Conservation (phyloP, 495 filamentous ascomycete species). For the Terfezia claveryi region DNA sequence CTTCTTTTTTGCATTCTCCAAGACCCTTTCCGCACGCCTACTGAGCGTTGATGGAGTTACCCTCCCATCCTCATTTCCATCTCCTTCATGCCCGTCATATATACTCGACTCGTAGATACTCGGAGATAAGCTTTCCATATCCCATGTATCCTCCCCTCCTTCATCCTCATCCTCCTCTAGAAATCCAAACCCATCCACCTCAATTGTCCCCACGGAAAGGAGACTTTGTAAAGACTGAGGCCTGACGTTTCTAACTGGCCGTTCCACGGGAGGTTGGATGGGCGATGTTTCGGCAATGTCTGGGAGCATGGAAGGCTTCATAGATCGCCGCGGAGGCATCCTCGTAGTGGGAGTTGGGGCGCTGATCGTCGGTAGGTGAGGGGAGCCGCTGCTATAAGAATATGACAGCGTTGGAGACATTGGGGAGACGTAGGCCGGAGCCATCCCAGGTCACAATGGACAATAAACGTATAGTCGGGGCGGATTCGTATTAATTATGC, state of each 20-base stretch:
- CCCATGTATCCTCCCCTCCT: neutral
- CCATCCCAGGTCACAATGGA: neutral
- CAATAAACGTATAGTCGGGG: no score
- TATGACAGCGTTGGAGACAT: neutral
- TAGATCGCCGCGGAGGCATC: neutral
- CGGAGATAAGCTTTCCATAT: neutral
- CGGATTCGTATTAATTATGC: no score
- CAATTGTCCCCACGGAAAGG: slow-evolving; percentile 17
- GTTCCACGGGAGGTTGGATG: slow-evolving; percentile 4
- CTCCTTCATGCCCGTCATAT: slow-evolving; percentile 11
- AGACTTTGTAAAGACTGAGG: slow-evolving; percentile 17
- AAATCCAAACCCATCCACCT: slow-evolving; percentile 18
- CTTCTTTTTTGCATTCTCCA: slow-evolving; percentile 19
- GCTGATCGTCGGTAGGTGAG: neutral
- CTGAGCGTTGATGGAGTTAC: slow-evolving; percentile 5
- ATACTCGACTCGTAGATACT: slow-evolving; percentile 18
- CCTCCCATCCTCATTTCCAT: slow-evolving; percentile 4
- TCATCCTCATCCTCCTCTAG: slow-evolving; percentile 12
- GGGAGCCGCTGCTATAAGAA: neutral
- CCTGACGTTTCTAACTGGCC: slow-evolving; percentile 2
- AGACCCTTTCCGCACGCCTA: slow-evolving; percentile 13
- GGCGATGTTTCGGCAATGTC: slow-evolving; percentile 18
- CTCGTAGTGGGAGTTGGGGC: neutral
- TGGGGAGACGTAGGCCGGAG: neutral
- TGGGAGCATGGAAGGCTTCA: slow-evolving; percentile 5